Evolutionary conservation across 2,329 filamentous ascomycete species (phyloP).

Genomic region (Grosmannia serpens): DNA sequence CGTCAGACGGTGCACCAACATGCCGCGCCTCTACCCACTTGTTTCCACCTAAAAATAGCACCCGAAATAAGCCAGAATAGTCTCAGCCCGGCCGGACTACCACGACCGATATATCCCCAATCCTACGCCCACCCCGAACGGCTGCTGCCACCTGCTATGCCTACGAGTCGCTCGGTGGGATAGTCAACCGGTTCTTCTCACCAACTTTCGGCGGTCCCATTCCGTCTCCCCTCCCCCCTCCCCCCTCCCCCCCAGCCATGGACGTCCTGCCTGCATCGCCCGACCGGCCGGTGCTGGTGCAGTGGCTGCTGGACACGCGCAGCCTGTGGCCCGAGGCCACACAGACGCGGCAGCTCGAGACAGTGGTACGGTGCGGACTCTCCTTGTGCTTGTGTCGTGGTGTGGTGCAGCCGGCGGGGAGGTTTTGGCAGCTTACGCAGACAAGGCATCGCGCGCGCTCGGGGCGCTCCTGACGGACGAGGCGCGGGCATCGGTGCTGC

Average conservation of each 20-base stretch:
- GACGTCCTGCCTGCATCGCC: conserved; percentile 1
- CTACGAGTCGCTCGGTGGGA: too few species aligned
- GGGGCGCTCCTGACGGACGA: conserved; percentile 33
- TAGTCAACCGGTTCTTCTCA: too few species aligned
- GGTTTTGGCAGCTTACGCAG: background rate
- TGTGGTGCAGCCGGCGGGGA: background rate
- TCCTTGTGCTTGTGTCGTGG: background rate
- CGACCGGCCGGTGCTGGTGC: conserved; percentile 30
- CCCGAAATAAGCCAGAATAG: background rate
- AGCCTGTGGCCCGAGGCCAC: conserved; percentile 41
- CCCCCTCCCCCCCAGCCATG: background rate
- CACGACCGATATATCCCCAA: too few species aligned
- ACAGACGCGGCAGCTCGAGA: conserved; percentile 35
- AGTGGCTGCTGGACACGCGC: conserved; percentile 53
- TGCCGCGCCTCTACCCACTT: background rate
- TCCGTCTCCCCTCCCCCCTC: too few species aligned
- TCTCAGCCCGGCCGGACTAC: background rate
- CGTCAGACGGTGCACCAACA: too few species aligned
- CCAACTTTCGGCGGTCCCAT: too few species aligned
- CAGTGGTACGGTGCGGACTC: conserved; percentile 25
- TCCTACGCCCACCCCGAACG: too few species aligned
- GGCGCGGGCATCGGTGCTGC: conserved; percentile 46
- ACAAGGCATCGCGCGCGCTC: conserved; percentile 30
- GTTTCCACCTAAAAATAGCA: background rate
- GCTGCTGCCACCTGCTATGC: too few species aligned